Conservation (phyloP, 352 stramenopile genomes). For the Nothophytophthora sp. region DNA sequence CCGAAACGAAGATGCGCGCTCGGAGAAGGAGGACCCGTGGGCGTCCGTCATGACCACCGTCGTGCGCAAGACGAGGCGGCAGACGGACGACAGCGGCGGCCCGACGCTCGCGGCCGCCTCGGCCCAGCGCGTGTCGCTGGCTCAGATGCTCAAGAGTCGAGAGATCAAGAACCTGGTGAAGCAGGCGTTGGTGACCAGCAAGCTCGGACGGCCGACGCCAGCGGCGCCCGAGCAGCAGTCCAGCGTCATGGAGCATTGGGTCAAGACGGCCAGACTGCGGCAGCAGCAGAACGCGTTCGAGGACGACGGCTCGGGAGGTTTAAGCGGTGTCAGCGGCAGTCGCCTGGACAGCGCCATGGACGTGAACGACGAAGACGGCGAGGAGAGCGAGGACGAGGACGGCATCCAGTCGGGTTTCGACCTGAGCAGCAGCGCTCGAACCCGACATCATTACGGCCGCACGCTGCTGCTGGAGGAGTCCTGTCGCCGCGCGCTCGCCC, state of each 20-base stretch:
- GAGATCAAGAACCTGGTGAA: constrained; percentile 66
- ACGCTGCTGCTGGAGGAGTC: constrained; percentile 73
- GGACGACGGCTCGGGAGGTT: constrained; percentile 8
- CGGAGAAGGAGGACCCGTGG: constrained; percentile 28
- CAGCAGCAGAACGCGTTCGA: constrained; percentile 20
- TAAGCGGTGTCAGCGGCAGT: background rate
- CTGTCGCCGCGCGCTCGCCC: constrained; percentile 55
- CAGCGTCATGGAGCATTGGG: constrained; percentile 63
- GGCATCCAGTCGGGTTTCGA: constrained; percentile 50
- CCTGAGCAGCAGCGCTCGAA: constrained; percentile 22
- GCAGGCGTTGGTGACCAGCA: constrained; percentile 38
- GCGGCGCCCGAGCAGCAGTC: constrained; percentile 29
- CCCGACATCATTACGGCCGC: constrained; percentile 48
- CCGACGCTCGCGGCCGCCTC: background rate
- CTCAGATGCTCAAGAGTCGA: constrained; percentile 51
- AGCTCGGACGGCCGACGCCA: background rate
- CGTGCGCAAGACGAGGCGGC: constrained; percentile 9
- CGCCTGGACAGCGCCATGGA: constrained; percentile 5
- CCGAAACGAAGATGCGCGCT: background rate
- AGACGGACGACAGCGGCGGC: background rate
- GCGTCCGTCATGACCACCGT: constrained; percentile 30
- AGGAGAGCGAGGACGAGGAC: constrained; percentile 27
- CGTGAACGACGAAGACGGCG: constrained; percentile 12
- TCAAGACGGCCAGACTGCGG: constrained; percentile 45
- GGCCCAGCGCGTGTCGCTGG: constrained; percentile 36